These are phyloP conservation scores for Neurospora sp. DNA, from an alignment of 495 filamentous ascomycete species.

Conservation along the genomic window DNA sequence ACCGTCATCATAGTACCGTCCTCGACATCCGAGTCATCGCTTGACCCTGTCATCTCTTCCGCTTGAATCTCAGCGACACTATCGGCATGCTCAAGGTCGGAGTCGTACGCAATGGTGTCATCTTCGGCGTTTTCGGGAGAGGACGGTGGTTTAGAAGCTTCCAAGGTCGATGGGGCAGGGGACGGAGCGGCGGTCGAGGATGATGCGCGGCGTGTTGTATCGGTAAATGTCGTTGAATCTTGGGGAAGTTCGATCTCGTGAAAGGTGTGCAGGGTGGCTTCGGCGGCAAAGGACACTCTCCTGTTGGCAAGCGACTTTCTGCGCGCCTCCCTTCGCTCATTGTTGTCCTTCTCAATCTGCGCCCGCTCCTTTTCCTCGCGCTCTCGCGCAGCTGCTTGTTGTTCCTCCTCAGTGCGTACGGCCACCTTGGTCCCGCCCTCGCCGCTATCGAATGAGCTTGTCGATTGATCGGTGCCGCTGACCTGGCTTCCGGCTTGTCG, in stretches of 20 bases:
- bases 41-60: conserved; percentile 42
- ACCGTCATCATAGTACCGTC: conserved; percentile 70
- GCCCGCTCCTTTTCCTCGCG: conserved; percentile 61
- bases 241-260: conserved; percentile 85
- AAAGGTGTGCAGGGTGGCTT: conserved; percentile 96
- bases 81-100: conserved; percentile 53
- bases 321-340: conserved; percentile 70
- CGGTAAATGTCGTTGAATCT: conserved; percentile 77
- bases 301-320: conserved; percentile 89
- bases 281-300: conserved; percentile 92
- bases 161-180: conserved; percentile 27
- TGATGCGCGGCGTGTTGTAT: conserved; percentile 55
- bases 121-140: conserved; percentile 57
- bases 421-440: conserved; percentile 37
- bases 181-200: conserved; percentile 48
- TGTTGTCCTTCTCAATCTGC: conserved; percentile 56
- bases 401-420: conserved; percentile 64
- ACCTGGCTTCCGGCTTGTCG: conserved; percentile 20
- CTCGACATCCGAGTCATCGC: conserved; percentile 50
- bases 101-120: conserved; percentile 60
- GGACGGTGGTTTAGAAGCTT: conserved; percentile 50
- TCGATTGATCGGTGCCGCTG: conserved; percentile 31
- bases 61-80: conserved; percentile 44
- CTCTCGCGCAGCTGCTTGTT: conserved; percentile 64
- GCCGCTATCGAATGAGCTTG: conserved; percentile 43